Evolutionary conservation across 169 alveolate species (phyloP).

Genomic region (Toxoplasma gondii): DNA sequence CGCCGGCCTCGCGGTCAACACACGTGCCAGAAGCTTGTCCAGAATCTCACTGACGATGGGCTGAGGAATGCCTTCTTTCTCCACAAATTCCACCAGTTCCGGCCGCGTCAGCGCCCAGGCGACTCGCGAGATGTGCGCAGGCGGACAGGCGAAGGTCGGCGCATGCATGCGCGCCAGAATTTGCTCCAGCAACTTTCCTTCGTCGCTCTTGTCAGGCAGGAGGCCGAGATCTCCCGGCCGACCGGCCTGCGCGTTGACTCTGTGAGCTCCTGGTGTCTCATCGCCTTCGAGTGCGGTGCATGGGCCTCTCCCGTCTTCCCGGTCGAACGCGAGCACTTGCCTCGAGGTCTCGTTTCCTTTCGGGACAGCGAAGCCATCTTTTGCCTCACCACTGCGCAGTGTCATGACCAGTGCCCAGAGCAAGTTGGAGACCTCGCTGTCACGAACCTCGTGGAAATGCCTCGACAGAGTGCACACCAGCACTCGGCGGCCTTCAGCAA

Average conservation of each 20-base stretch:
- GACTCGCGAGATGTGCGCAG: not conserved
- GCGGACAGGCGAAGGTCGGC: not conserved
- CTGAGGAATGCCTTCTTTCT: not conserved
- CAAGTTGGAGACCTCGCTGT: not conserved
- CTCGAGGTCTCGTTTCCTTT: no score
- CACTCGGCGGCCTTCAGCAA: not conserved
- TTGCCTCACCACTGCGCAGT: not conserved
- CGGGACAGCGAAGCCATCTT: not conserved
- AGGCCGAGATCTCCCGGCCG: no score
- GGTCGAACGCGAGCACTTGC: no score
- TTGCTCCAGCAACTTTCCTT: not conserved
- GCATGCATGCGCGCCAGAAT: not conserved
- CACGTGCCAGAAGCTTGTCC: not conserved
- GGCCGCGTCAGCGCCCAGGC: slow-evolving; percentile 2
- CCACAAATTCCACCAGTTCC: not conserved
- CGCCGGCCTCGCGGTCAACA: not conserved
- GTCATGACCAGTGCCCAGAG: not conserved
- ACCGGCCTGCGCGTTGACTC: no score
- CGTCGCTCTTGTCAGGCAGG: not conserved
- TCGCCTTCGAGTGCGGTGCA: no score
- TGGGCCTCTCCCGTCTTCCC: no score
- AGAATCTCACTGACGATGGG: not conserved
- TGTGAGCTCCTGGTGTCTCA: no score
- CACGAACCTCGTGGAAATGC: not conserved
- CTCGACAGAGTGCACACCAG: not conserved